Conservation (phyloP, 495 filamentous ascomycete genomes). For the Aspergillus affinis region DNA sequence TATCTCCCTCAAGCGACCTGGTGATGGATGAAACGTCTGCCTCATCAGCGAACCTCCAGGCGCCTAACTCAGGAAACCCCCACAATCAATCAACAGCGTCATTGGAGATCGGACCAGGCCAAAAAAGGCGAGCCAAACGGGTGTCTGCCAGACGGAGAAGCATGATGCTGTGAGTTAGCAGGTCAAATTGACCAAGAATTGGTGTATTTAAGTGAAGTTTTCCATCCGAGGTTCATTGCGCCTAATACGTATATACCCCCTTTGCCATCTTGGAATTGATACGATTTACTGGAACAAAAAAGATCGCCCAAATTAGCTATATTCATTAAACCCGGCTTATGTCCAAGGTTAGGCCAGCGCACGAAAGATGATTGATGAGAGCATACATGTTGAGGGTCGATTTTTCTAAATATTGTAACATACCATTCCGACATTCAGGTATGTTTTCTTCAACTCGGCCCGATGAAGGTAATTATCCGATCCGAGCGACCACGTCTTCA, state of each 20-base stretch:
- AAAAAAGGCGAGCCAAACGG: constrained; percentile 32
- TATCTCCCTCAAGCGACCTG: neutral
- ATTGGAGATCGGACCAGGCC: constrained; percentile 14
- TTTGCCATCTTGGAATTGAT: constrained; percentile 2
- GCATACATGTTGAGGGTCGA: neutral
- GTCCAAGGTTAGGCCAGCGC: neutral
- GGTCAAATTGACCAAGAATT: constrained; percentile 12
- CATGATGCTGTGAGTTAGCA: constrained; percentile 47
- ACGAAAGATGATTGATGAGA: neutral
- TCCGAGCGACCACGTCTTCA: constrained; percentile 1
- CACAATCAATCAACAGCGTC: neutral
- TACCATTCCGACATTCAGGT: neutral
- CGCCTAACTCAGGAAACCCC: neutral
- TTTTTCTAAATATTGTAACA: neutral
- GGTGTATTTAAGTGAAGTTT: constrained; percentile 14
- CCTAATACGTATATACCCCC: constrained; percentile 27
- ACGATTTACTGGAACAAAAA: neutral
- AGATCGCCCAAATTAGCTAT: neutral
- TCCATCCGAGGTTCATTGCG: constrained; percentile 12
- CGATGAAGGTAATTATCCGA: neutral
- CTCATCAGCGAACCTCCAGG: neutral
- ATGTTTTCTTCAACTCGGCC: too few species aligned
- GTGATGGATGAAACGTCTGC: neutral
- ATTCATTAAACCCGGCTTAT: neutral
- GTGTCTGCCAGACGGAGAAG: constrained; percentile 47